Evolutionary conservation across 257 asterid genomes (phyloP).

Genomic region (Solanum microdontum): DNA sequence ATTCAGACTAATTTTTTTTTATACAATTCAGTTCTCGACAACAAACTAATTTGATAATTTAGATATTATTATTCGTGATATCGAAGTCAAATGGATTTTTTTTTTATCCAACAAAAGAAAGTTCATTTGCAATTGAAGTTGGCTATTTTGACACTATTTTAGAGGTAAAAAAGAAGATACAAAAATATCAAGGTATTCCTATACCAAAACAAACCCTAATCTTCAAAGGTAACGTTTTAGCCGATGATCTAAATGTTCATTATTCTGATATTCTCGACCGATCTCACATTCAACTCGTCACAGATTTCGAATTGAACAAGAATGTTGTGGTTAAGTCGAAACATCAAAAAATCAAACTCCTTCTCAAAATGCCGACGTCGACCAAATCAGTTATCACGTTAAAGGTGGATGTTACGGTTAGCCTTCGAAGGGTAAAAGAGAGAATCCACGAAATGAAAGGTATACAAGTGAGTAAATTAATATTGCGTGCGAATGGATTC

Average conservation of each 20-base stretch:
- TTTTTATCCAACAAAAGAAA: conserved; percentile 32
- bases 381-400: not conserved
- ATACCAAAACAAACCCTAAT: conserved; percentile 35
- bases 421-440: conserved; percentile 31
- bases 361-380: conserved; percentile 24
- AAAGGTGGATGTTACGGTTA: conserved; percentile 15
- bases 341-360: conserved; percentile 14
- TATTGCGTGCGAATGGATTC: conserved; percentile 21
- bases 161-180: conserved; percentile 56
- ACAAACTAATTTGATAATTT: not conserved
- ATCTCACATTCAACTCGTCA: conserved; percentile 28
- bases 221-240: conserved; percentile 39
- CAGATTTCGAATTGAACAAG: not conserved
- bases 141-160: conserved; percentile 51
- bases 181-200: conserved; percentile 31
- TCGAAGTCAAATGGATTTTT: conserved; percentile 33
- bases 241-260: conserved; percentile 44
- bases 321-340: not conserved
- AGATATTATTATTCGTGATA: not conserved
- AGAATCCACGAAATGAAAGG: conserved; percentile 30
- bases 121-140: conserved; percentile 38
- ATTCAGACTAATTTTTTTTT: not conserved
- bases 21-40: not conserved
- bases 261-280: conserved; percentile 33
- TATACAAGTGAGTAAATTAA: conserved; percentile 3